Base-by-base conservation (phyloP, 352 stramenopile genomes). In the Phytopythium helicoides region DNA sequence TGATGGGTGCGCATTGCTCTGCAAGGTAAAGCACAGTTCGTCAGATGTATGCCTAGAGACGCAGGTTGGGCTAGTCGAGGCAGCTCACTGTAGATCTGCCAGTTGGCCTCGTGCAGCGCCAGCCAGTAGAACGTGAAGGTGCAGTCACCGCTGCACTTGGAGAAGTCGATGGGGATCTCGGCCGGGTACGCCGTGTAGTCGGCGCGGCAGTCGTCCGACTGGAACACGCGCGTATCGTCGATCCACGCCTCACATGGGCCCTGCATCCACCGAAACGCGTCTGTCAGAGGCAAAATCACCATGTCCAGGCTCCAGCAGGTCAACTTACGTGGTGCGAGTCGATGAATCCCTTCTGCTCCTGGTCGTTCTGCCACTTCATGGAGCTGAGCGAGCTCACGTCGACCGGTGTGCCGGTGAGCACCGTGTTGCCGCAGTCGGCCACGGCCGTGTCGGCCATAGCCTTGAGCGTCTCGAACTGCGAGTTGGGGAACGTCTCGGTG, bases 41-140 rank as follows among this genome's bases (percentile, higher is more conserved):
- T 25, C 3, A 38, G 9, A 39, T 51, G 6, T 8, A 34, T 9
- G 12, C n/a, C 12, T 38, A 11, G n/a, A 5, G 19, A 12, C 19
- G n/a, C n/a, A 51, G 6, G 21, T 11, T 37, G 22, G n/a, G 23
- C 25, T 4, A 49, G 25, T 11, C 26, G 45, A 38, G 31, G 22
- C n/a, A n/a, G 18, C 45, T 37, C 31, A 46, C 35, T 80, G 66
- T 83, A 86, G 12, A 78, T 54, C 54, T 86, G 75, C 75, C 75
- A 86, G 33, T 76, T 73, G n/a, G 62, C 44, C 37, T 77, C 60
- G 55, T 86, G 75, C 47, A 86, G 19, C 38, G 76, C 68, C 41
- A 85, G 22, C 76, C 76, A 87, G 73, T 81, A 84, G 64, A 87
- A 86, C 9, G 51, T 71, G 44, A 89, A 71, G 25, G 40, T 62